phyloP scores from a whole-genome alignment of 202 grass and related monocot species.

The Panicum hallii region DNA sequence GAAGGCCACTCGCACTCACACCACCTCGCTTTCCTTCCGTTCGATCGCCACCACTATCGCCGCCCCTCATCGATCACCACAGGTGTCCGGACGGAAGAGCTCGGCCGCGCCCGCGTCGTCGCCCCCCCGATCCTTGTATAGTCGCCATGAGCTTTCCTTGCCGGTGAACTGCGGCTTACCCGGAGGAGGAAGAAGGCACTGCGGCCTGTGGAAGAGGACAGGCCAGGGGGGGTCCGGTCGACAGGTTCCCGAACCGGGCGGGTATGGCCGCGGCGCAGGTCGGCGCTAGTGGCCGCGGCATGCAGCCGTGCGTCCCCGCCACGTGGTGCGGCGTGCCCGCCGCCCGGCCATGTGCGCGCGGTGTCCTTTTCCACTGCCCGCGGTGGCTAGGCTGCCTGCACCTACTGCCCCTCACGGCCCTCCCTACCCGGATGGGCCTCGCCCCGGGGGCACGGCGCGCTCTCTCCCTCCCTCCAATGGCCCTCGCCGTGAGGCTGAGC shows the following conservation, averaged over 20 bases:
- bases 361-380: slow-evolving; percentile 42
- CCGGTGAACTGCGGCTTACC: too few relatives aligned
- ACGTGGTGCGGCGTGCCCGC: slow-evolving; percentile 6
- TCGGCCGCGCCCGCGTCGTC: background rate
- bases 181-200: too few relatives aligned
- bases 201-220: too few relatives aligned
- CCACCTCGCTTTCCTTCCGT: background rate
- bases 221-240: too few relatives aligned
- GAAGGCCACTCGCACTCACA: background rate
- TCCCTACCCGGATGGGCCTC: background rate
- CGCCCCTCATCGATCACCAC: background rate
- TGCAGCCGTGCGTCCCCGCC: slow-evolving; percentile 18
- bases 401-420: background rate
- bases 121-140: background rate
- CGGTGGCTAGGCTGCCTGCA: background rate
- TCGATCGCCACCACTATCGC: background rate
- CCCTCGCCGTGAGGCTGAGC: background rate
- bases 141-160: background rate
- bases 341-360: slow-evolving; percentile 26
- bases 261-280: too few relatives aligned
- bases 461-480: background rate
- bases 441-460: background rate
- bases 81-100: background rate
- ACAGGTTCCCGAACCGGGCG: too few relatives aligned
- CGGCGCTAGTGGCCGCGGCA: background rate